These are phyloP conservation scores for Garcia nutans DNA, from an alignment of 345 rosid species.

Conservation along the genomic window DNA sequence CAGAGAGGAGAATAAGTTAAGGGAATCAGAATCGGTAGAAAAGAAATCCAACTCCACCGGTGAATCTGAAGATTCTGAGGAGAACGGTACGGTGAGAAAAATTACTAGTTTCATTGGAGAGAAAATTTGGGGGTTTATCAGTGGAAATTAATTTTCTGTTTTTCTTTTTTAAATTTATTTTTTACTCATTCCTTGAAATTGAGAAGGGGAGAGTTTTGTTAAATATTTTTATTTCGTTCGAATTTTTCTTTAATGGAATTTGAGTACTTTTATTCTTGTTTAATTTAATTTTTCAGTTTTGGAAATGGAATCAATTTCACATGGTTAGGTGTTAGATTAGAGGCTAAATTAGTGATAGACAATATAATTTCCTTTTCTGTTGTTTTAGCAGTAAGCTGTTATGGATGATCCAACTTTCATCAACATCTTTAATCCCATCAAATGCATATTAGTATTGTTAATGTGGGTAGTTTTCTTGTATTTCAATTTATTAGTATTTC, in stretches of 20 bases:
- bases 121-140: constrained; percentile 32
- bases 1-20: neutral
- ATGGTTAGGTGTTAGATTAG: too few species aligned
- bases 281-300: too few species aligned
- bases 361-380: too few species aligned
- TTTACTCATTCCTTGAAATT: neutral
- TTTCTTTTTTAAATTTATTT: neutral
- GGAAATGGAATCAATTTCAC: neutral
- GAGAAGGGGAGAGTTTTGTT: neutral
- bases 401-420: too few species aligned
- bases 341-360: too few species aligned
- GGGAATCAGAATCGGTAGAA: constrained; percentile 11
- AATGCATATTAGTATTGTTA: too few species aligned
- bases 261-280: neutral
- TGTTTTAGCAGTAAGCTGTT: too few species aligned
- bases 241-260: neutral
- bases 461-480: too few species aligned
- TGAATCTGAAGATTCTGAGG: neutral
- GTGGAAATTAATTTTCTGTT: neutral
- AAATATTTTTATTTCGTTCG: neutral
- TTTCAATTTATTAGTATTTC: too few species aligned
- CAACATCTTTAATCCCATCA: too few species aligned
- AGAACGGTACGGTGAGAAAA: constrained; percentile 36
- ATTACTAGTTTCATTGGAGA: constrained; percentile 36
- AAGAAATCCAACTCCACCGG: neutral